Base-by-base conservation (phyloP, 257 asterid species). In the Scutellaria barbata region DNA sequence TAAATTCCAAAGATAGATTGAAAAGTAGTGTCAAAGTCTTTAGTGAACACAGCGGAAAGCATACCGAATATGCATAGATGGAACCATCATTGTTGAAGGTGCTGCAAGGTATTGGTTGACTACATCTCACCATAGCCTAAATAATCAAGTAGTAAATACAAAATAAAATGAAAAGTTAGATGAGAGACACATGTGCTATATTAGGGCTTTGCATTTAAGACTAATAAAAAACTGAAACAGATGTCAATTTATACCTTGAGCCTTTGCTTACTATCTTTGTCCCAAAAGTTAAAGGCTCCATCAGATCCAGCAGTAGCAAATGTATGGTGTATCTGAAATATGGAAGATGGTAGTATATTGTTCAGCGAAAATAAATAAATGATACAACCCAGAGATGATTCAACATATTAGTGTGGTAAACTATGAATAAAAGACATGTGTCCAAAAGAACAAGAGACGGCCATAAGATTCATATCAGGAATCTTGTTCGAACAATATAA, bases 221-320 rank as follows among this genome's bases (percentile, higher is more conserved):
- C 25, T n/a, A 52, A 25, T 30, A 9, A 30, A 56, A 53, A 50
- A 69, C 17, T 53, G 46, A 51, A 71, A 51, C 71, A 76, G 63
- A 74, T 41, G 17, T 46, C 10, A 6, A 53, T 10, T 13, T 37
- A 20, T 71, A 94, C 99, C 93, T 94, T 94, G 16, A 94, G 98
- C 83, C 98, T 84, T 85, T 91, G 96, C 75, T 91, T 91, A 84
- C 98, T 94, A 75, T 91, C 99, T 76, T 91, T 94, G 86, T 94
- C 99, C 99, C 98, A 94, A 68, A 91, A 91, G 77, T 89, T 89
- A 76, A 89, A 94, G 73, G 96, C 88, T 68, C 99, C 99, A 71
- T 91, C 99, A 69, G 99, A 91, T 53, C 99, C 99, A 35, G 96
- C 85, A 10, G 97, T 89, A 56, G 95, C 96, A 84, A 93, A 88